Evolutionary conservation across 805 yeast species (phyloP).

Genomic region (Ogataea wickerhamii): DNA sequence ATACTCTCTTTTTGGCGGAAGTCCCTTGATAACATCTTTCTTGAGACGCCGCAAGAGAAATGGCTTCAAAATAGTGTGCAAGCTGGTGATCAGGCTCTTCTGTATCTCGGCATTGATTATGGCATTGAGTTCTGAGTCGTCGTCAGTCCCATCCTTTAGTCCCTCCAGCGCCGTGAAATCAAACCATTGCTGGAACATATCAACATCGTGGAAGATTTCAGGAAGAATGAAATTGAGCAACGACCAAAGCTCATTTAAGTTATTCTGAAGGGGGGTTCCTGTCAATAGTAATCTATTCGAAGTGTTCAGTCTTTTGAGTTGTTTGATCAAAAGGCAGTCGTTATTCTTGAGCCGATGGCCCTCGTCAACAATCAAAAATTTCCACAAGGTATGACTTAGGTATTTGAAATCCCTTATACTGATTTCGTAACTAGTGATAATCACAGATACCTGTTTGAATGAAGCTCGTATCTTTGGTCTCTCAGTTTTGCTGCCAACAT

Average conservation of each 20-base stretch:
- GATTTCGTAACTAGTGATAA: constrained; percentile 81
- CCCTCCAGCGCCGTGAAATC: constrained; percentile 64
- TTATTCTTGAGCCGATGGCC: constrained; percentile 90
- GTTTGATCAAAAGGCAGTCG: constrained; percentile 69
- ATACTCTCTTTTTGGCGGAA: constrained; percentile 91
- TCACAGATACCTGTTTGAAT: constrained; percentile 41
- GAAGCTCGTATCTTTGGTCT: constrained; percentile 43
- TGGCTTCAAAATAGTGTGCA: constrained; percentile 87
- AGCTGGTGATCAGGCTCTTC: constrained; percentile 61
- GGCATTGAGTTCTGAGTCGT: constrained; percentile 38
- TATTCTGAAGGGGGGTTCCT: constrained; percentile 96
- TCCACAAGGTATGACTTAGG: constrained; percentile 62
- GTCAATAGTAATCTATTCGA: constrained; percentile 77
- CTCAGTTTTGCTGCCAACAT: constrained; percentile 60
- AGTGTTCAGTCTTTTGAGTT: constrained; percentile 63
- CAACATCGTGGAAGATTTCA: constrained; percentile 87
- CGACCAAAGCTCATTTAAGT: constrained; percentile 88
- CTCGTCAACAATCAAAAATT: constrained; percentile 86
- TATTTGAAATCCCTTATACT: constrained; percentile 63
- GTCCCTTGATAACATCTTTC: constrained; percentile 57
- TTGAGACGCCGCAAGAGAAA: constrained; percentile 81
- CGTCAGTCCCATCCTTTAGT: constrained; percentile 29
- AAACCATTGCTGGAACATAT: constrained; percentile 90
- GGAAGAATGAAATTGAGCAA: constrained; percentile 87
- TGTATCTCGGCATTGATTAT: constrained; percentile 57